Conservation (phyloP, 768 basidiomycete species). For the Leccinum barrowsii region DNA sequence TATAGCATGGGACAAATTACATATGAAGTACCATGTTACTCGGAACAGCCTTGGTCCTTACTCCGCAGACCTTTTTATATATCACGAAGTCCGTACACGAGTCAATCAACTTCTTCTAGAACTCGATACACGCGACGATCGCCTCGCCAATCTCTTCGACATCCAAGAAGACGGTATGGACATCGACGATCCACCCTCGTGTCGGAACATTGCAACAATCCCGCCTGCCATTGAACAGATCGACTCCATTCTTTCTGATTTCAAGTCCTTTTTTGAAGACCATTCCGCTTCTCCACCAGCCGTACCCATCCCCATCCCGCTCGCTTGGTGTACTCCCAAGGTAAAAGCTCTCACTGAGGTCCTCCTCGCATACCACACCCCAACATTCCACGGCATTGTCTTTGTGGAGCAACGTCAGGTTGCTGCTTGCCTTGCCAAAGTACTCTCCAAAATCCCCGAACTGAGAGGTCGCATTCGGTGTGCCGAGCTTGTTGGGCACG, state of each 20-base stretch:
- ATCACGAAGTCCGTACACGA: constrained; percentile 54
- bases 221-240: constrained; percentile 46
- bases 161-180: constrained; percentile 26
- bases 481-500: constrained; percentile 71
- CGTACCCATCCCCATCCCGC: constrained; percentile 41
- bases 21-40: constrained; percentile 59
- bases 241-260: constrained; percentile 46
- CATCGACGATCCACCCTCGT: constrained; percentile 22
- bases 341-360: constrained; percentile 58
- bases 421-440: constrained; percentile 62
- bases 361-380: constrained; percentile 50
- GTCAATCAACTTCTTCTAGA: constrained; percentile 39
- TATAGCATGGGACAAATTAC: constrained; percentile 58
- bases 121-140: constrained; percentile 18
- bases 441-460: constrained; percentile 59
- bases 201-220: constrained; percentile 19
- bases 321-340: constrained; percentile 76
- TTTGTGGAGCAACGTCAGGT: constrained; percentile 87
- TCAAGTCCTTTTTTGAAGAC: constrained; percentile 37
- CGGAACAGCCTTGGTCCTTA: constrained; percentile 66
- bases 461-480: constrained; percentile 55
- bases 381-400: constrained; percentile 73
- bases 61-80: constrained; percentile 70
- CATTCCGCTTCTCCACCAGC: constrained; percentile 23
- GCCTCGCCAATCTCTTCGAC: constrained; percentile 13